Conservation (phyloP, 768 basidiomycete species). For the Exsudoporus frostii region DNA sequence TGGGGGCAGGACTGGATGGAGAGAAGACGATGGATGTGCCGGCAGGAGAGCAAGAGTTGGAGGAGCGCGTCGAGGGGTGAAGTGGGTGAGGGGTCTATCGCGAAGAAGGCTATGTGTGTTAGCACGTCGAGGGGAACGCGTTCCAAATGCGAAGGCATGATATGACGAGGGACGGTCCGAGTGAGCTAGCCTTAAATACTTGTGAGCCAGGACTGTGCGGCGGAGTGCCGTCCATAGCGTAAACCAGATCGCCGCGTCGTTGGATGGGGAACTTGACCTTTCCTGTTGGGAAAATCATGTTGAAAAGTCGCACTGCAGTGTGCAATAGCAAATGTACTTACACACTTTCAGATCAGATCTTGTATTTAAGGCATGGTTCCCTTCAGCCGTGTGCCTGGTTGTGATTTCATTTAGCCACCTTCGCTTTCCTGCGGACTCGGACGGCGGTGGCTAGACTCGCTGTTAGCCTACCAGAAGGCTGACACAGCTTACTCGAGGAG, state of each 20-base stretch:
- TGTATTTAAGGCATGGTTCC: constrained; percentile 30
- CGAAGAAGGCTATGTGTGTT: constrained; percentile 50
- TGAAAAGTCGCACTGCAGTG: constrained; percentile 28
- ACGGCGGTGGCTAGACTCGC: constrained; percentile 15
- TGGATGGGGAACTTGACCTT: constrained; percentile 30
- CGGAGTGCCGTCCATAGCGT: constrained; percentile 34
- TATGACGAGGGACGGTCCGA: constrained; percentile 16
- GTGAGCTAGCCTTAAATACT: constrained; percentile 24
- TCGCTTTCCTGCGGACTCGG: constrained; percentile 27
- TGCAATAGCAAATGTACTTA: constrained; percentile 29
- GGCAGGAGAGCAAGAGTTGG: constrained; percentile 44
- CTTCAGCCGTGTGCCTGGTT: constrained; percentile 31
- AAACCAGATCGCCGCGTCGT: constrained; percentile 32
- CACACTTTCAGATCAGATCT: constrained; percentile 34
- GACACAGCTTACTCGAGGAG: constrained; percentile 24
- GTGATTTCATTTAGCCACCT: constrained; percentile 38
- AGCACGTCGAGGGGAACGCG: constrained; percentile 55
- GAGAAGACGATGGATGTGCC: constrained; percentile 42
- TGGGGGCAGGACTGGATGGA: constrained; percentile 44
- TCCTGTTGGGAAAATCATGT: constrained; percentile 38
- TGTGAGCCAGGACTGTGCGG: constrained; percentile 19
- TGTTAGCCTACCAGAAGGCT: constrained; percentile 14
- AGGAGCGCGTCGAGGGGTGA: constrained; percentile 42
- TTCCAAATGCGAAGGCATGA: constrained; percentile 48
- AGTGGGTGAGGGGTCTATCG: constrained; percentile 37